phyloP scores from a whole-genome alignment of 2,329 filamentous ascomycete species.

The Fusarium circinatum region DNA sequence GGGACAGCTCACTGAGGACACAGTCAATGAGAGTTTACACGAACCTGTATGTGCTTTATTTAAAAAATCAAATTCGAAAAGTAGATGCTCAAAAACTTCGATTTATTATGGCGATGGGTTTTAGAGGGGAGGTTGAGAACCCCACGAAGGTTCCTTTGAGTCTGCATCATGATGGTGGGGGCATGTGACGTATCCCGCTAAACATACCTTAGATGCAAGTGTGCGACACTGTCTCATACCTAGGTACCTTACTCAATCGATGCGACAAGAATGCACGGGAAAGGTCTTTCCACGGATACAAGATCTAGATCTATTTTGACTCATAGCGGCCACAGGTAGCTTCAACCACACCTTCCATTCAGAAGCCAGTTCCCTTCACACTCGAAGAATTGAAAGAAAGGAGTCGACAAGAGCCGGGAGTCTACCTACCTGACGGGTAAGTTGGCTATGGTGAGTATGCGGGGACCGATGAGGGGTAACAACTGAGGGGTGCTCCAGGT shows the following conservation, averaged over 20 bases:
- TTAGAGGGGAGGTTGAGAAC: background rate
- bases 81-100: background rate
- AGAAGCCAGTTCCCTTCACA: background rate
- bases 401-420: background rate
- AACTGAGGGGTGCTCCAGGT: background rate
- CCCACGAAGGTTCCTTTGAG: background rate
- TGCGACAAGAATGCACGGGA: background rate
- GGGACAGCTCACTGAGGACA: background rate
- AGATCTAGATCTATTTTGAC: background rate
- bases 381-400: background rate
- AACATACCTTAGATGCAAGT: background rate
- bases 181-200: slow-evolving; percentile 21
- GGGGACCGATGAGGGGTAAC: slow-evolving; percentile 1
- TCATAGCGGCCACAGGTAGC: no score
- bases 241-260: background rate
- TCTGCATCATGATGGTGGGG: slow-evolving; percentile 23
- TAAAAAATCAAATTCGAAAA: background rate
- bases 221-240: background rate
- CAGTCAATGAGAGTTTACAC: background rate
- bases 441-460: background rate
- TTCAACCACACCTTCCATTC: background rate
- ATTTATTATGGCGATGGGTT: background rate
- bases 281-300: background rate
- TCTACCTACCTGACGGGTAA: background rate
- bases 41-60: background rate